phyloP scores from a whole-genome alignment of 495 filamentous ascomycete species.

The Coniosporium apollinis region DNA sequence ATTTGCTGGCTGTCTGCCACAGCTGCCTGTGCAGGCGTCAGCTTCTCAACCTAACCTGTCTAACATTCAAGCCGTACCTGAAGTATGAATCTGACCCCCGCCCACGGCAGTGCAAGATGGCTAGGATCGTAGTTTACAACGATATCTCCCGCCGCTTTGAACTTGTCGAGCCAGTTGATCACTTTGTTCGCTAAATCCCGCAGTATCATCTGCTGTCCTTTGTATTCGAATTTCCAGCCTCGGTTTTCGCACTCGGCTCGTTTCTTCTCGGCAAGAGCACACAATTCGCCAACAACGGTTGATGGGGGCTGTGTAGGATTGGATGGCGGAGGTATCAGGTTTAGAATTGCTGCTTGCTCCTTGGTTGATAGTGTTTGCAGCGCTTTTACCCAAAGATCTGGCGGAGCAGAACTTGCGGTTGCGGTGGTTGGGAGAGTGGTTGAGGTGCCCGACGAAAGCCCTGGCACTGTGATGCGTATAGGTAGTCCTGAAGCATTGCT shows the following conservation, averaged over 20 bases:
- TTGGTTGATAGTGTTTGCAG: too few species aligned
- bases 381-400: too few species aligned
- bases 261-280: conserved; percentile 1
- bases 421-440: too few species aligned
- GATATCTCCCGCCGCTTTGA: conserved; percentile 25
- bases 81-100: conserved; percentile 25
- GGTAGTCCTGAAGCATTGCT: too few species aligned
- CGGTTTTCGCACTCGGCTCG: neutral
- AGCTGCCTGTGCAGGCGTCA: neutral
- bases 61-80: conserved; percentile 11
- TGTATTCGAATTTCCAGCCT: conserved; percentile 6
- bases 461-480: too few species aligned
- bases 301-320: too few species aligned
- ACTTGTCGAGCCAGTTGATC: conserved; percentile 22
- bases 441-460: too few species aligned
- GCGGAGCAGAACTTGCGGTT: too few species aligned
- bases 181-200: conserved; percentile 24
- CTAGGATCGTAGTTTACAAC: conserved; percentile 24
- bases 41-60: neutral
- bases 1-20: conserved; percentile 1
- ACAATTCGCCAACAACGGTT: neutral
- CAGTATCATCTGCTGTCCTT: conserved; percentile 18
- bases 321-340: too few species aligned
- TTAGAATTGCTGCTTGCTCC: too few species aligned
- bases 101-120: conserved; percentile 31